A percentile compares a stretch with the other conserved stretches of the same genome.
These are phyloP conservation scores for Pythium biforme DNA, from an alignment of 352 stramenopile species.

Conservation along the genomic window DNA sequence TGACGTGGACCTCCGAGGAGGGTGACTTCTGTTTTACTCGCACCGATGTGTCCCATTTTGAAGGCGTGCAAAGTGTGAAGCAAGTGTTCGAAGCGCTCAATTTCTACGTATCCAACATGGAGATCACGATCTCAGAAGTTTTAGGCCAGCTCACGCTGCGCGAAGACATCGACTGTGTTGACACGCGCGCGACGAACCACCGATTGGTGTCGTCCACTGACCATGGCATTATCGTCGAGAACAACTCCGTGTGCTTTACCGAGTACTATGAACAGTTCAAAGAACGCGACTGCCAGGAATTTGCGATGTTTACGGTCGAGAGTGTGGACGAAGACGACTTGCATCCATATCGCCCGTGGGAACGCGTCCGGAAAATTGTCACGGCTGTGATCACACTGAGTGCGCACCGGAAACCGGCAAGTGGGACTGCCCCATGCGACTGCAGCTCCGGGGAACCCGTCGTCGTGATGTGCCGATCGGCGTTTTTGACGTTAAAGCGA, in stretches of 20 bases:
- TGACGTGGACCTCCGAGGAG: not conserved
- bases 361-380: constrained; percentile 31
- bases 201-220: constrained; percentile 36
- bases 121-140: constrained; percentile 55
- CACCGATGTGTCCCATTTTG: constrained; percentile 44
- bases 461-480: constrained; percentile 1
- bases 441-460: not conserved
- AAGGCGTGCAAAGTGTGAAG: constrained; percentile 35
- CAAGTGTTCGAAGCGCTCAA: constrained; percentile 55
- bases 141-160: constrained; percentile 46
- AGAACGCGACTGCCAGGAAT: constrained; percentile 20
- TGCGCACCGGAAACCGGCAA: not conserved
- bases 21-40: constrained; percentile 17
- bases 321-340: constrained; percentile 43
- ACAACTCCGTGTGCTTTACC: constrained; percentile 19
- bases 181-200: constrained; percentile 35
- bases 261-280: constrained; percentile 32
- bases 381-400: constrained; percentile 22
- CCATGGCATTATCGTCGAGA: constrained; percentile 19
- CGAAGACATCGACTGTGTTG: constrained; percentile 46
- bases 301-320: constrained; percentile 33
- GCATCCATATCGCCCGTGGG: constrained; percentile 36
- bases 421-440: too few species aligned
- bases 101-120: constrained; percentile 46
- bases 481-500: not conserved